Base-by-base conservation (phyloP, 1,284 basidiomycete species). In the Cutaneotrichosporon sp. region DNA sequence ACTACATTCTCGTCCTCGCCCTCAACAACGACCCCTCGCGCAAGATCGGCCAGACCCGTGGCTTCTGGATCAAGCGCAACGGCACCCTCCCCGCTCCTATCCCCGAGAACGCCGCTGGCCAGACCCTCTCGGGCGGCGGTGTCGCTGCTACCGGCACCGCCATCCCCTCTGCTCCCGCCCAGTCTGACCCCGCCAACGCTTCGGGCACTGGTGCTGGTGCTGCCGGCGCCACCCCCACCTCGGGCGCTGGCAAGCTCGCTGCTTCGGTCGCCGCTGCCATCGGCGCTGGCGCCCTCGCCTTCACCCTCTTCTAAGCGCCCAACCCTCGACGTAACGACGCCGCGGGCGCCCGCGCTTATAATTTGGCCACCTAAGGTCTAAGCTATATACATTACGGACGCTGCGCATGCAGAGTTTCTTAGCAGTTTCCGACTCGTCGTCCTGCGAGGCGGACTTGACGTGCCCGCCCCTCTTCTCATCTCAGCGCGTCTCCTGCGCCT, bases 151-250 rank as follows among this genome's bases (percentile, higher is more conserved):
- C 63, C 4, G 66, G 62, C 33, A 64, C 63, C 24, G 56, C 46
- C 16, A 58, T 36, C 34, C 25, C 69, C n/a, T 54, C 59, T 3
- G 63, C 47, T 9, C 27, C 47, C 27, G 25, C 25, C 16, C 6
- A 27, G 22, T 46, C 45, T 16, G 60, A 42, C 45, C 22, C 45
- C 25, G 45, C 45, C 25, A 57, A 56, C 42, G 67, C 36, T 18
- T 14, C 31, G 25, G 52, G 22, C 42, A 38, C 33, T 36, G 33
- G 38, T 25, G 18, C 25, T 14, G 20, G 33, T 36, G 27, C 27
- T 70, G 72, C 73, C 56, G 54, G 69, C 58, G 60, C 59, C 51
- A 64, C 54, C n/a, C 71, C 70, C 49, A 56, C 68, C 8, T 33
- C 52, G 38, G 66, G 62, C 52, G 72, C 70, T 53, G 55, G 63